These are phyloP conservation scores for Rhodotorula graminis DNA, from an alignment of 768 basidiomycete species.

Conservation along the genomic window DNA sequence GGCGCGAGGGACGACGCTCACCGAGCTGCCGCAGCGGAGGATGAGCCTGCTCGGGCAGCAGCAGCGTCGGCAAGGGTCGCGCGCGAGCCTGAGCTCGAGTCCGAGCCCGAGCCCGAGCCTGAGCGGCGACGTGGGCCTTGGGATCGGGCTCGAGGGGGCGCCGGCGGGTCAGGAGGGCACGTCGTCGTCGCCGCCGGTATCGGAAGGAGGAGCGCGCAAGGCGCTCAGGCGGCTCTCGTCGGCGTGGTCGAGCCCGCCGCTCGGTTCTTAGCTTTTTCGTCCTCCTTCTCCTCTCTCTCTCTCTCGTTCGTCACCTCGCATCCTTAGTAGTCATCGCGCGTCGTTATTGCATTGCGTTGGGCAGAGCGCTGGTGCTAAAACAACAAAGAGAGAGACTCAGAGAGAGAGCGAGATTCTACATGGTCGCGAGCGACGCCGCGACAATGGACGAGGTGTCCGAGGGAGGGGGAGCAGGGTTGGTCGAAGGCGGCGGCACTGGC, in stretches of 20 bases:
- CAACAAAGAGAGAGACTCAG: not conserved
- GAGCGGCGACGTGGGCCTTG: not conserved
- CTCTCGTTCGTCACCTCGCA: not conserved
- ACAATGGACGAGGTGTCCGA: not conserved
- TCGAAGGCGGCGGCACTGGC: not conserved
- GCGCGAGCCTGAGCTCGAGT: not conserved
- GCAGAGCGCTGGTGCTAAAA: not conserved
- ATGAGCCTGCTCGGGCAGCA: constrained; percentile 9
- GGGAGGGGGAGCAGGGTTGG: not conserved
- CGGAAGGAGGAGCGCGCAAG: not conserved
- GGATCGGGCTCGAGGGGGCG: not conserved
- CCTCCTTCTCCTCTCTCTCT: not conserved
- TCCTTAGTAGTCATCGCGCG: not conserved
- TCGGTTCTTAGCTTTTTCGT: not conserved
- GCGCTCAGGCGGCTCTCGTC: constrained; percentile 11
- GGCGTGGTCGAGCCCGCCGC: constrained; percentile 12
- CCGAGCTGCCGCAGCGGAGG: constrained; percentile 53
- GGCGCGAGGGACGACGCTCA: constrained; percentile 63
- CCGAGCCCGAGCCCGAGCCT: not conserved
- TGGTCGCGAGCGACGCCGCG: not conserved
- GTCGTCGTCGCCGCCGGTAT: not conserved
- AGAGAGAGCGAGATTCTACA: not conserved
- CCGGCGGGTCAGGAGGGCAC: too few species aligned
- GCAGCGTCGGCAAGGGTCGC: not conserved
- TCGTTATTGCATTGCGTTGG: not conserved